Percentiles rank a stretch among this genome's conserved stretches.
phyloP scores from a whole-genome alignment of 305 asterid species.

The Fraxinus greggii region DNA sequence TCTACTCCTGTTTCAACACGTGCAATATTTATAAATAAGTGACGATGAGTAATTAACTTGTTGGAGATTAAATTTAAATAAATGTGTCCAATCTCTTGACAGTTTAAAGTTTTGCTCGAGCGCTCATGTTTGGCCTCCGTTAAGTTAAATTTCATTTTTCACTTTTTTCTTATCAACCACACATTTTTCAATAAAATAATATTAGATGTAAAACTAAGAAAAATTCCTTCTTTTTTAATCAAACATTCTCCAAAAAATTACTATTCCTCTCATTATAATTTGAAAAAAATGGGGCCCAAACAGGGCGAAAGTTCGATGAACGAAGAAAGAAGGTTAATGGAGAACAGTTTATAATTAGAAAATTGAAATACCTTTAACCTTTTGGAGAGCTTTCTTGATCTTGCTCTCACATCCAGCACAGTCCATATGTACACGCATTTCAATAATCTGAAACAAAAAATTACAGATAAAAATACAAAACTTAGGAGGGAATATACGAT shows the following conservation, averaged over 20 bases:
- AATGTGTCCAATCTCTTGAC: neutral
- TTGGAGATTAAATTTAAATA: neutral
- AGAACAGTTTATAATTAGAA: neutral
- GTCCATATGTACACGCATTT: slow-evolving; percentile 75
- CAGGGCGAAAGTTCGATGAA: neutral
- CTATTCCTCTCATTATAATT: too few relatives aligned
- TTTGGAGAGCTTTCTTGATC: slow-evolving; percentile 56
- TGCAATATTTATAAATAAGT: neutral
- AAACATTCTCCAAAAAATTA: too few relatives aligned
- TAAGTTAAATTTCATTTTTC: too few relatives aligned
- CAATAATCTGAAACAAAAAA: slow-evolving; percentile 44
- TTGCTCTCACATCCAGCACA: slow-evolving; percentile 75
- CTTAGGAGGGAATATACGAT: neutral
- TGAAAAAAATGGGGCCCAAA: too few relatives aligned
- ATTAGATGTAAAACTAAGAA: too few relatives aligned
- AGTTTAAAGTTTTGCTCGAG: neutral
- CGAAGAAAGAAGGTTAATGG: neutral
- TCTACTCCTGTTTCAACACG: slow-evolving; percentile 50
- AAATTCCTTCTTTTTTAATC: too few relatives aligned
- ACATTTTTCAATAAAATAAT: too few relatives aligned
- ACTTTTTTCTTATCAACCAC: too few relatives aligned
- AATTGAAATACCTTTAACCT: slow-evolving; percentile 45
- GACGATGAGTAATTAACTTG: neutral
- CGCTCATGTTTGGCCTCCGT: too few relatives aligned
- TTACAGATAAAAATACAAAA: neutral